These are phyloP conservation scores for Mrakia frigida DNA, from an alignment of 768 basidiomycete genomes.

Conservation along the genomic window DNA sequence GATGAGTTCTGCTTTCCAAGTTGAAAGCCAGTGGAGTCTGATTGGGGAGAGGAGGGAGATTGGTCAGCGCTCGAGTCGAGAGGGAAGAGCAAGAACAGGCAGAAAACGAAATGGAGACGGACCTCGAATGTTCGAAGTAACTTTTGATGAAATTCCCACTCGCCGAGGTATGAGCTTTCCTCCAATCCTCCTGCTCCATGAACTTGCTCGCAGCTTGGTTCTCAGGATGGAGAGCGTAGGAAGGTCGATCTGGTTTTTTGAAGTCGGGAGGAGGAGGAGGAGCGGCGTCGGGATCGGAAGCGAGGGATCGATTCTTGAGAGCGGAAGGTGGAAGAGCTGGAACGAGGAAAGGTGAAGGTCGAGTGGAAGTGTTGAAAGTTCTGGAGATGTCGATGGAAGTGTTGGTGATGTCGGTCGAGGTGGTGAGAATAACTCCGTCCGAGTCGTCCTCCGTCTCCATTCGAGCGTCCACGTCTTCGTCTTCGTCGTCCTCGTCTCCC, in stretches of 20 bases:
- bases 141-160: constrained; percentile 76
- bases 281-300: neutral
- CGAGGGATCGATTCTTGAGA: neutral
- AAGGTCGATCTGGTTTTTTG: neutral
- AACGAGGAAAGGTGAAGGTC: neutral
- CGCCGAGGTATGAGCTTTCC: constrained; percentile 76
- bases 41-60: constrained; percentile 35
- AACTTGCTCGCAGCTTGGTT: constrained; percentile 70
- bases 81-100: constrained; percentile 38
- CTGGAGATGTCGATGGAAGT: constrained; percentile 14
- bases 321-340: neutral
- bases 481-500: constrained; percentile 27
- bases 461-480: neutral
- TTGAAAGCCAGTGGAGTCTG: constrained; percentile 84
- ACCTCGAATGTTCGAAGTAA: constrained; percentile 58
- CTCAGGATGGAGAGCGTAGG: constrained; percentile 64
- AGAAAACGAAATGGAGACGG: constrained; percentile 21
- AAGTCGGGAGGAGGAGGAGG: neutral
- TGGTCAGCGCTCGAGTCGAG: too few relatives aligned
- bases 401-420: constrained; percentile 29
- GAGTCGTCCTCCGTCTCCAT: constrained; percentile 12
- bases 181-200: constrained; percentile 81
- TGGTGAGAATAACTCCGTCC: neutral
- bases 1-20: constrained; percentile 87
- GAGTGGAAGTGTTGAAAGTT: neutral